A percentile compares a stretch with the other conserved stretches of the same genome.
These are phyloP conservation scores for Pythium scleroteichum DNA, from an alignment of 352 stramenopile genomes.

Conservation along the genomic window DNA sequence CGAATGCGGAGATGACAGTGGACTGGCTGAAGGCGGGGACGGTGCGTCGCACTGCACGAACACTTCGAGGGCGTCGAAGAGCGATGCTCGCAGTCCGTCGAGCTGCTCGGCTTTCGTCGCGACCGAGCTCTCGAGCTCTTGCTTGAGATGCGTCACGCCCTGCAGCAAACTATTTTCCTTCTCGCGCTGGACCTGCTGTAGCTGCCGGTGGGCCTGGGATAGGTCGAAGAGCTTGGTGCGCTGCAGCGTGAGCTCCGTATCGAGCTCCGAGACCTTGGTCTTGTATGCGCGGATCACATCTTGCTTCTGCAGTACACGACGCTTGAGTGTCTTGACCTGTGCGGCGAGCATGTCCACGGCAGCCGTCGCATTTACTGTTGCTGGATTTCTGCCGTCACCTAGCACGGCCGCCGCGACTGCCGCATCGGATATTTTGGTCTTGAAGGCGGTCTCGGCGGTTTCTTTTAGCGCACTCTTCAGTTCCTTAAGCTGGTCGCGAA, in stretches of 20 bases:
- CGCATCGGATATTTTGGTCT: neutral
- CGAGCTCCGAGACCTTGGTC: slow-evolving; percentile 36
- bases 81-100: slow-evolving; percentile 52
- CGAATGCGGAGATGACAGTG: neutral
- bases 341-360: slow-evolving; percentile 22
- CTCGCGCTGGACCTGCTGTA: slow-evolving; percentile 37
- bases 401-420: neutral
- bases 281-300: slow-evolving; percentile 49
- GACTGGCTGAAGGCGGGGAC: neutral
- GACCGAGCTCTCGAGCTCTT: slow-evolving; percentile 22
- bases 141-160: slow-evolving; percentile 19
- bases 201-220: slow-evolving; percentile 37
- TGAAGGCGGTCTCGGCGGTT: neutral
- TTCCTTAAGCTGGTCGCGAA: slow-evolving; percentile 31
- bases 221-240: slow-evolving; percentile 41
- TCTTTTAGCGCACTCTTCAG: slow-evolving; percentile 22
- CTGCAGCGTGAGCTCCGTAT: slow-evolving; percentile 36
- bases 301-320: slow-evolving; percentile 61
- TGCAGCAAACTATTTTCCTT: slow-evolving; percentile 23
- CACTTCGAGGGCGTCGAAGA: slow-evolving; percentile 62
- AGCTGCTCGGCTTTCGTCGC: slow-evolving; percentile 34
- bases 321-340: slow-evolving; percentile 46
- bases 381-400: neutral
- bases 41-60: slow-evolving; percentile 42
- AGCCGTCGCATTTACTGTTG: neutral